Evolutionary conservation across 2,329 filamentous ascomycete genomes (phyloP).

Genomic region (Xylariaceae sp.): DNA sequence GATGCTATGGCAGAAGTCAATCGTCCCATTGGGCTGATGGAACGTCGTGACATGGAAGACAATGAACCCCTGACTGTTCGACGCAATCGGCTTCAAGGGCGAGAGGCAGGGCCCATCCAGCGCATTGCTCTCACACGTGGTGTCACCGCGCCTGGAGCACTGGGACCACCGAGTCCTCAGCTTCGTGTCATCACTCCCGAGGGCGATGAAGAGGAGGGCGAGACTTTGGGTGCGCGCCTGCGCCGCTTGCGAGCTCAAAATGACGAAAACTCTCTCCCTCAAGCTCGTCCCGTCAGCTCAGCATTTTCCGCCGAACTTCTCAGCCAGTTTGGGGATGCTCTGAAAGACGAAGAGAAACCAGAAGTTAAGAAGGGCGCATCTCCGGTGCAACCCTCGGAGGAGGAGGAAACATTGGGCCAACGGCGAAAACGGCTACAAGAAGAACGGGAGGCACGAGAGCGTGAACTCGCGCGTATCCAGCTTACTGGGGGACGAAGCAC

Average conservation of each 20-base stretch:
- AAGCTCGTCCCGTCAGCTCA: conserved; percentile 56
- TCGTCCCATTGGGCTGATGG: conserved; percentile 70
- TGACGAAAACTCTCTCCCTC: conserved; percentile 44
- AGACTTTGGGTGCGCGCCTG: conserved; percentile 65
- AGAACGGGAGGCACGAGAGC: conserved; percentile 60
- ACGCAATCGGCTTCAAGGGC: conserved; percentile 69
- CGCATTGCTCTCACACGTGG: conserved; percentile 38
- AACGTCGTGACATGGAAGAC: conserved; percentile 81
- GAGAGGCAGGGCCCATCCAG: conserved; percentile 40
- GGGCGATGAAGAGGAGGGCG: conserved; percentile 54
- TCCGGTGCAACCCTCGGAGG: conserved; percentile 38
- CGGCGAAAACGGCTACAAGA: conserved; percentile 70
- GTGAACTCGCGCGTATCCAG: conserved; percentile 42
- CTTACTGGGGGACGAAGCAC: conserved; percentile 30
- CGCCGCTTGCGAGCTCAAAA: conserved; percentile 60
- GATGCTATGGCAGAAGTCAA: conserved; percentile 52
- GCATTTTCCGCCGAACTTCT: conserved; percentile 69
- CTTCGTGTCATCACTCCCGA: conserved; percentile 32
- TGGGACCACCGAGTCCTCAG: conserved; percentile 26
- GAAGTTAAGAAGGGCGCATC: conserved; percentile 29
- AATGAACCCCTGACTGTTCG: conserved; percentile 82
- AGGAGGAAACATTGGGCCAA: conserved; percentile 76
- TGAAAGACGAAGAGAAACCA: conserved; percentile 38
- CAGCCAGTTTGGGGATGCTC: conserved; percentile 53
- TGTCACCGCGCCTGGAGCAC: conserved; percentile 25